Evolutionary conservation across 1,284 basidiomycete species (phyloP), one percentile per base, ranked within the genome.

Genomic region (Ceratobasidium sp.): DNA sequence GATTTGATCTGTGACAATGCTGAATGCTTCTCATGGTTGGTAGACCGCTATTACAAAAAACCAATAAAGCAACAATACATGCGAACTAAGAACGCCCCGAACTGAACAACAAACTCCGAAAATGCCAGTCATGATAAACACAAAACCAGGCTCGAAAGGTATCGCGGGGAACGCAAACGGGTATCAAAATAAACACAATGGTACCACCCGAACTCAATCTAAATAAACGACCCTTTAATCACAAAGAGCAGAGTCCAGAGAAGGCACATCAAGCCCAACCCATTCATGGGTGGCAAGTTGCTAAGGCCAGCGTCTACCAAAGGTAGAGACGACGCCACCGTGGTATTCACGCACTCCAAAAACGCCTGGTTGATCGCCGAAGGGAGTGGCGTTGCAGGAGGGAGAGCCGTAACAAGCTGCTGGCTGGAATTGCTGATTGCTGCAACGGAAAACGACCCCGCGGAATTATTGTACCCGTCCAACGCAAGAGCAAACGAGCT

Each of bases 391-490:
- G 74, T 72, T 3, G 66, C 46, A 2, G 69, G 69, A 8, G 58
- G 16, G 3, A 72, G 31, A 7, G 66, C n/a, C 11, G 37, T 56
- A 41, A 75, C 66, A 6, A 71, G 51, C 6, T 63, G 58, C 37
- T 62, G 59, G 8, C 59, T 71, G 1, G 29, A 29, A 48, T 75
- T 75, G 46, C 37, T 63, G 9, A 58, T 13, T 3, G 74, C 58
- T 3, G 74, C 74, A 41, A 39, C 29, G 1, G 66, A 54, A 24
- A 54, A 1, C 13, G 22, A 34, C 22, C 66, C 43, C 34, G 48
- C 74, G 3, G 74, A 56, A 49, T 75, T 75, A 49, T 75, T 75
- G 66, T 75, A 75, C 16, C 66, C 49, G 19, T 75, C 66, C 29
- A 75, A 66, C n/a, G 69, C 31, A 16, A 75, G 66, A 11, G 58